These are phyloP conservation scores for Lentinula lateritia DNA, from an alignment of 768 basidiomycete species.

Conservation along the genomic window DNA sequence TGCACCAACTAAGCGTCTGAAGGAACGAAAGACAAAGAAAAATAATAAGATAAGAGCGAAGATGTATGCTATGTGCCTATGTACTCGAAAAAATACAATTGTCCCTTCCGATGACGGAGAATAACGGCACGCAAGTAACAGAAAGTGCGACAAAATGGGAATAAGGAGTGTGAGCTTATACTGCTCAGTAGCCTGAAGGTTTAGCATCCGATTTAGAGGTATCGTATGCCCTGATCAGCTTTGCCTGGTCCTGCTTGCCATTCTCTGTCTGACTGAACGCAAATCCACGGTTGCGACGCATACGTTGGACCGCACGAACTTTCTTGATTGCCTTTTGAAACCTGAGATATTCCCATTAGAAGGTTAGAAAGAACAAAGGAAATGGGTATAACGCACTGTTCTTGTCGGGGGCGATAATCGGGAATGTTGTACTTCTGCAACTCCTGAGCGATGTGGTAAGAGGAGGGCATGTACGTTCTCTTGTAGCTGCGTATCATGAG, in stretches of 20 bases:
- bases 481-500: conserved; percentile 57
- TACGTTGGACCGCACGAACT: conserved; percentile 95
- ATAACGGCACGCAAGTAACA: conserved; percentile 6
- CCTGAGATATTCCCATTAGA: conserved; percentile 32
- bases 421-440: conserved; percentile 99
- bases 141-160: not conserved
- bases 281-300: conserved; percentile 94
- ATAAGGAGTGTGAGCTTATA: not conserved
- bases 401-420: conserved; percentile 94
- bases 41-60: conserved; percentile 1
- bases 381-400: conserved; percentile 65
- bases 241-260: conserved; percentile 81
- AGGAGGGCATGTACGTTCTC: conserved; percentile 81
- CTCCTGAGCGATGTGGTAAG: conserved; percentile 99
- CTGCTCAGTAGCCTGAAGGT: conserved; percentile 66
- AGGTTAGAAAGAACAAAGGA: not conserved
- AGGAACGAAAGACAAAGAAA: no score
- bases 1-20: no score
- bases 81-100: conserved; percentile 10
- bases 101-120: conserved; percentile 3
- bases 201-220: conserved; percentile 69
- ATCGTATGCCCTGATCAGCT: conserved; percentile 82
- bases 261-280: conserved; percentile 98
- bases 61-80: not conserved
- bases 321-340: conserved; percentile 99